phyloP scores from a whole-genome alignment of 805 yeast genomes.

The Hanseniaspora mollemarum region DNA sequence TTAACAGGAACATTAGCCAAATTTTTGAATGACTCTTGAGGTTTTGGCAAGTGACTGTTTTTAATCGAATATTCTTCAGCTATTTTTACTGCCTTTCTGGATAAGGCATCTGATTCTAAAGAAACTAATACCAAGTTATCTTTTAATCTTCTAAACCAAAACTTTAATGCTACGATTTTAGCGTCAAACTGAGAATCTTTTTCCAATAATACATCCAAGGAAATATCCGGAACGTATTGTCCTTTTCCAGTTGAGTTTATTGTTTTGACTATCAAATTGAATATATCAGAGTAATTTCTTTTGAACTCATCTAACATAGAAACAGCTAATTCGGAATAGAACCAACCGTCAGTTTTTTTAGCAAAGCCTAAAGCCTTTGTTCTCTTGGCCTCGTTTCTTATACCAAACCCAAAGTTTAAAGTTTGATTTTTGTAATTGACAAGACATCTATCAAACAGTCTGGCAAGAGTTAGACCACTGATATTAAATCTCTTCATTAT shows the following conservation, averaged over 20 bases:
- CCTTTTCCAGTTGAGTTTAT: slow-evolving; percentile 21
- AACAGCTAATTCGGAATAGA: slow-evolving; percentile 64
- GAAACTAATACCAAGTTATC: slow-evolving; percentile 52
- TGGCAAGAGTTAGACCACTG: slow-evolving; percentile 57
- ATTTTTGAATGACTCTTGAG: slow-evolving; percentile 39
- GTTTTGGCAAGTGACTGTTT: slow-evolving; percentile 30
- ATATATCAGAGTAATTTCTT: slow-evolving; percentile 49
- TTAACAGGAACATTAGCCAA: slow-evolving; percentile 73
- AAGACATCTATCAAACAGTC: slow-evolving; percentile 61
- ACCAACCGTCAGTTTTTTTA: slow-evolving; percentile 64
- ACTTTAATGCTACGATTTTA: slow-evolving; percentile 20
- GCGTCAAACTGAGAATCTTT: not conserved
- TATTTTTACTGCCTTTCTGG: slow-evolving; percentile 49
- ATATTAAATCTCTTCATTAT: slow-evolving; percentile 49
- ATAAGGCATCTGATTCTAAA: slow-evolving; percentile 66
- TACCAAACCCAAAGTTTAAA: slow-evolving; percentile 65
- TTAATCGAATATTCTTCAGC: slow-evolving; percentile 53
- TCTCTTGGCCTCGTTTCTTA: slow-evolving; percentile 70
- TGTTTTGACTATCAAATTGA: slow-evolving; percentile 30
- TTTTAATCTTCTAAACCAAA: slow-evolving; percentile 41
- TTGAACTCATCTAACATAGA: slow-evolving; percentile 52
- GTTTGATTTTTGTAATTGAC: slow-evolving; percentile 44
- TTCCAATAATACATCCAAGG: slow-evolving; percentile 25
- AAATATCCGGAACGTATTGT: slow-evolving; percentile 24
- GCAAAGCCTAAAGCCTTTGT: slow-evolving; percentile 84